Base-by-base conservation (phyloP, 2,329 filamentous ascomycete genomes). In the Pleomassaria siparia region DNA sequence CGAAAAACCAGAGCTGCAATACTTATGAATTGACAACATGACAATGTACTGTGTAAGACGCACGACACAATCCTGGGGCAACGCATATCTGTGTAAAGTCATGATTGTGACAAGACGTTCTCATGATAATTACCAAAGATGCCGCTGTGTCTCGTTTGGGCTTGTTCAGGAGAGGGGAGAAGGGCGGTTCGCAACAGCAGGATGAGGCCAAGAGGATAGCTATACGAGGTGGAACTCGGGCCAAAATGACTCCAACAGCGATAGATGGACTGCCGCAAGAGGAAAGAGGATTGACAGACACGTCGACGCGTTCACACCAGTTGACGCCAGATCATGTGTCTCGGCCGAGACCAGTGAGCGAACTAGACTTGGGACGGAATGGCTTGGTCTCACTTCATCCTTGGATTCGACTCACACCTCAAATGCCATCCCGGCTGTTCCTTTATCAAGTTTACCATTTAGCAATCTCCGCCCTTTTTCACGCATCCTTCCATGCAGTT, bases 321-420 rank as follows among this genome's bases (percentile, higher is more conserved):
- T n/a, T 15, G 12, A 35, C 29, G 43, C 36, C 33, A 40, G 33
- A n/a, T 37, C 35, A 37, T 37, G 35, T 37, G 35, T n/a, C n/a
- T 37, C 35, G 35, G 35, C 35, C 35, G 35, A 37, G 35, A 20
- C 20, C 24, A 22, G n/a, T 3, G 18, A 9, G 4, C 6, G 7
- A 5, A 3, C n/a, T 24, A 37, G 35, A 4, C 4, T 12, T 13
- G n/a, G 24, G 8, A 7, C 20, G n/a, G 35, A 3, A 24, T 21
- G 3, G 32, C 16, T 6, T 16, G 15, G 5, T 16, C 32, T 13
- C 16, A 36, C 32, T 7, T 32, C n/a, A 36, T 16, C 6, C 16
- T 9, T 20, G 18, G 24, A 22, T 20, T 37, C 35, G 15, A 35
- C 6, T 35, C 29, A 32, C 9, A 8, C 5, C n/a, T 15, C 29